Base-by-base conservation (phyloP, 129 eudicot species). In the Tanacetum coccineum region DNA sequence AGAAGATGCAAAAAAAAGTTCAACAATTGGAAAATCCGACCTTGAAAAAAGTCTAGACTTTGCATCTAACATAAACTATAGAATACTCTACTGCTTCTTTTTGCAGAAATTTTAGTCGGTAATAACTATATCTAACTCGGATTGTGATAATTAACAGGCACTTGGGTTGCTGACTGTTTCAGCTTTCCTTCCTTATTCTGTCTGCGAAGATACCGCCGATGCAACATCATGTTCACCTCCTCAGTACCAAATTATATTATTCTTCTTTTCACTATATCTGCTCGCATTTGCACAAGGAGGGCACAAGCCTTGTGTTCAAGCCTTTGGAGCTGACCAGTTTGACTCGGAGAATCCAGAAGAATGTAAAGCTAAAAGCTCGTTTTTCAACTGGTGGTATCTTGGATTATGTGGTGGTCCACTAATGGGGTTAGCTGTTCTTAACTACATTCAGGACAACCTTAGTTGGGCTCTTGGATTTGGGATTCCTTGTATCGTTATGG, bases 271-370 rank as follows among this genome's bases (percentile, higher is more conserved):
- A 13, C 72, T 89, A 10, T 89, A 89, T 61, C 59, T 85, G 5
- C 64, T 89, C 57, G 93, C 93, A 53, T 55, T 83, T 15, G 84
- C 79, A 3, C 89, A 83, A 83, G 89, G 85, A 30, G 82, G 80
- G 42, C 81, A 78, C 67, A 83, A 85, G 56, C 96, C 94, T 17
- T 83, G 89, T 60, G 80, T 83, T 58, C 69, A 76, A 63, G 83
- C 96, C 3, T 89, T 89, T 36, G 96, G 89, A 20, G 96, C 93
- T 3, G 96, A 89, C 65, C 93, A 89, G 67, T 89, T 85, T 73
- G 96, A 89, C 63, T 76, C 70, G 0, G 74, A 69, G 40, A 77
- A 85, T 72, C 83, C 85, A 12, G 50, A 80, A 42, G 89, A 89
- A 74, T 9, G 74, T 36, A 74, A 62, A 81, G 75, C 82, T 75